phyloP scores from a whole-genome alignment of 116 monocot genomes.

The Thalassia testudinum region DNA sequence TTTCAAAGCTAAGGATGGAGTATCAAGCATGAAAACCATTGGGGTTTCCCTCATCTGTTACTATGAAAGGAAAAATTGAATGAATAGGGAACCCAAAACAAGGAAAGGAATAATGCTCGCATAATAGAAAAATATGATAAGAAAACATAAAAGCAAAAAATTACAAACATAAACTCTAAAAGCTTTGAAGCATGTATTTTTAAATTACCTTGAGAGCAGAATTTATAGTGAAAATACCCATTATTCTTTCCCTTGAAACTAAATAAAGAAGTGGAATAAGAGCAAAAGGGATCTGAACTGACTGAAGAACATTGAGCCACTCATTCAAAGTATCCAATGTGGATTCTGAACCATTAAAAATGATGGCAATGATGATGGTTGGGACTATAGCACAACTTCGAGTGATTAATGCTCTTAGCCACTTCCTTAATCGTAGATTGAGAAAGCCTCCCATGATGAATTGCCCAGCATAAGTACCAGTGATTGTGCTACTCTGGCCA shows the following conservation, averaged over 20 bases:
- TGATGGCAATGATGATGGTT: conserved; percentile 54
- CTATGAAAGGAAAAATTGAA: too few relatives aligned
- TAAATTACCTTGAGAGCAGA: conserved; percentile 33
- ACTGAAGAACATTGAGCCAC: conserved; percentile 88
- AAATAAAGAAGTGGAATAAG: conserved; percentile 79
- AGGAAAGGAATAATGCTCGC: too few relatives aligned
- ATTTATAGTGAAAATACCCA: conserved; percentile 67
- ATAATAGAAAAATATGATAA: too few relatives aligned
- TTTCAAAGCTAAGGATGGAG: too few relatives aligned
- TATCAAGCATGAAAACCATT: too few relatives aligned
- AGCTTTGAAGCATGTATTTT: too few relatives aligned
- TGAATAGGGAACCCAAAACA: too few relatives aligned
- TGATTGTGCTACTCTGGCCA: too few relatives aligned
- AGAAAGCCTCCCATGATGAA: conserved; percentile 95
- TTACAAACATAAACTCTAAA: too few relatives aligned
- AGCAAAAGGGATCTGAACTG: too few relatives aligned
- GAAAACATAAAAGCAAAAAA: background rate
- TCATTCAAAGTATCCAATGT: conserved; percentile 69
- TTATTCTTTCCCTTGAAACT: conserved; percentile 70
- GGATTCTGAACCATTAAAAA: conserved; percentile 64
- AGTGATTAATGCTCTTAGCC: conserved; percentile 78
- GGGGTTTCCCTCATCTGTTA: too few relatives aligned
- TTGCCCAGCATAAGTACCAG: too few relatives aligned
- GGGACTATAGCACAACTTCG: conserved; percentile 86
- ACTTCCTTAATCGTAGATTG: conserved; percentile 68